Conservation (phyloP, 2,329 filamentous ascomycete genomes). For the Colletotrichum chrysophilum region DNA sequence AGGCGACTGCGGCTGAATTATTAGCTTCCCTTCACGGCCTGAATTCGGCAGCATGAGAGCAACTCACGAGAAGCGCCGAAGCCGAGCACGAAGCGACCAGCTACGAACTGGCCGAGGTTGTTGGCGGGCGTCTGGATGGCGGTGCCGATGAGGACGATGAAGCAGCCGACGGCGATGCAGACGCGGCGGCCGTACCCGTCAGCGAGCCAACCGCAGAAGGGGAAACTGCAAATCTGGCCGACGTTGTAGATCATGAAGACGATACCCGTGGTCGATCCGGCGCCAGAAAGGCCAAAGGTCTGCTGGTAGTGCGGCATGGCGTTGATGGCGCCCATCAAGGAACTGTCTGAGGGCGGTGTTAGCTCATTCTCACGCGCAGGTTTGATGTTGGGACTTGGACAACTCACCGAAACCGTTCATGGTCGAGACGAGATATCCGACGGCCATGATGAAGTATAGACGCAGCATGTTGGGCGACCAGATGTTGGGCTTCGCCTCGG, state of each 20-base stretch:
- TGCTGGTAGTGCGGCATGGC: slow-evolving; percentile 51
- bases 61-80: slow-evolving; percentile 54
- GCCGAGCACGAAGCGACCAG: slow-evolving; percentile 42
- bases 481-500: slow-evolving; percentile 37
- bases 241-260: slow-evolving; percentile 52
- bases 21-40: not conserved
- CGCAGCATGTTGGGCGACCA: slow-evolving; percentile 38
- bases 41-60: too few species aligned
- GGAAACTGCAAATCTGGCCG: slow-evolving; percentile 52
- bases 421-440: slow-evolving; percentile 31
- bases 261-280: slow-evolving; percentile 48
- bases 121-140: slow-evolving; percentile 46
- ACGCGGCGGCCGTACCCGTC: slow-evolving; percentile 55
- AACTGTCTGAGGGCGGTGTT: slow-evolving; percentile 43
- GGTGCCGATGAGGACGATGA: slow-evolving; percentile 52
- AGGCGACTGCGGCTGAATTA: slow-evolving; percentile 44
- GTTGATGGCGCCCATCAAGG: slow-evolving; percentile 41
- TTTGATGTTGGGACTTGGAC: not conserved
- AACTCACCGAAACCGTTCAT: slow-evolving; percentile 34
- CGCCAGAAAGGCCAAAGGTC: slow-evolving; percentile 47
- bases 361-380: not conserved
- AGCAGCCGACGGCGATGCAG: slow-evolving; percentile 55
- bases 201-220: slow-evolving; percentile 51
- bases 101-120: slow-evolving; percentile 50
- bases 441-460: slow-evolving; percentile 29